A percentile compares a stretch with the other conserved stretches of the same genome.
Evolutionary conservation across 192 early-diverging fungal genomes (phyloP).

Genomic region (Coemansia asiatica): DNA sequence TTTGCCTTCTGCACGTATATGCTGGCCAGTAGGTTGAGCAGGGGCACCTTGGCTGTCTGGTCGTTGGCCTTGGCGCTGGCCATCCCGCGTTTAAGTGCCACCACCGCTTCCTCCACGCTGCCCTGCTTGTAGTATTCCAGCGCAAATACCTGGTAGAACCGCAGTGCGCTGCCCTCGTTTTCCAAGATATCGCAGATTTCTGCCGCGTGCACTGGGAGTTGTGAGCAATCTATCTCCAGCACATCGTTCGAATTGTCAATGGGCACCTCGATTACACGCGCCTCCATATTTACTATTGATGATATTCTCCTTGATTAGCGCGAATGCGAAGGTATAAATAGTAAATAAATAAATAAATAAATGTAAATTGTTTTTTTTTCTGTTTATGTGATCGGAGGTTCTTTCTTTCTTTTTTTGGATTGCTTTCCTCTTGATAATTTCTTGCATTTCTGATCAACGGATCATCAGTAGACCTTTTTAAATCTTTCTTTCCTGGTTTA

Average conservation of each 20-base stretch:
- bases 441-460: background rate
- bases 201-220: conserved; percentile 58
- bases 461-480: background rate
- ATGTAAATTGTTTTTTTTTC: too few relatives aligned
- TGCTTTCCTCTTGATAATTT: background rate
- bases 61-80: conserved; percentile 40
- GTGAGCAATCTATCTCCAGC: conserved; percentile 67
- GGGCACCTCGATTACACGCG: conserved; percentile 61
- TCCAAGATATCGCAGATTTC: conserved; percentile 72
- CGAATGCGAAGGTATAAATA: too few relatives aligned
- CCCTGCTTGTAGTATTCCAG: conserved; percentile 73
- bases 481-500: too few relatives aligned
- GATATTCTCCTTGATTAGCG: too few relatives aligned
- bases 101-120: conserved; percentile 60
- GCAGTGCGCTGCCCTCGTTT: conserved; percentile 62
- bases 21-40: conserved; percentile 73
- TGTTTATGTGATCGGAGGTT: too few relatives aligned
- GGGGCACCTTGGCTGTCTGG: conserved; percentile 60
- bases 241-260: conserved; percentile 66
- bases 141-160: conserved; percentile 72
- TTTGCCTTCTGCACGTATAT: conserved; percentile 73
- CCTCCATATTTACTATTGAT: background rate
- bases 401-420: too few relatives aligned
- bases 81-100: conserved; percentile 60
- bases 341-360: too few relatives aligned